phyloP scores from a whole-genome alignment of 2,329 filamentous ascomycete species.

The Sclerotinia trifoliorum region DNA sequence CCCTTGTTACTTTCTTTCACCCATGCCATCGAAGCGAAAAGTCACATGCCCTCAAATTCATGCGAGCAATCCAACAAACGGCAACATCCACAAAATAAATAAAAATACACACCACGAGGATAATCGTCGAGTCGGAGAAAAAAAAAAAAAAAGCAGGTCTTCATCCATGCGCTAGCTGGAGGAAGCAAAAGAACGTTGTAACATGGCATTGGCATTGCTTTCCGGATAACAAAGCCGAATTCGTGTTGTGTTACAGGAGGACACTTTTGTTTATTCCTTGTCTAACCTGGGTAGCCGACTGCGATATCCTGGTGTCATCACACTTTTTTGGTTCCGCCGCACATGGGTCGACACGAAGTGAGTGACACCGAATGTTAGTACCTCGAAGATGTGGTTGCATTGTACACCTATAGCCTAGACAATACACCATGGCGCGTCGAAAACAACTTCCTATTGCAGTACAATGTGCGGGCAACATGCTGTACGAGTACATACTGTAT shows the following conservation, averaged over 20 bases:
- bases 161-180: neutral
- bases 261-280: neutral
- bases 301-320: neutral
- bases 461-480: neutral
- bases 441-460: neutral
- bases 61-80: neutral
- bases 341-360: neutral
- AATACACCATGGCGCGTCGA: neutral
- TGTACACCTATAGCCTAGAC: neutral
- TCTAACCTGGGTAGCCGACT: neutral
- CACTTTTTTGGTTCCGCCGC: neutral
- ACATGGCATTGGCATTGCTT: neutral
- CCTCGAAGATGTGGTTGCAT: neutral
- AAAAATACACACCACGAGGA: neutral
- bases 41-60: constrained; percentile 9
- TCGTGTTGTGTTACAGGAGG: neutral
- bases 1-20: neutral
- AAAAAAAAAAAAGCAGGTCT: neutral
- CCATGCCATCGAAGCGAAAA: neutral
- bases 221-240: constrained; percentile 7
- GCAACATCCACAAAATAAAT: neutral
- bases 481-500: neutral
- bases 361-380: neutral
- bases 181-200: constrained; percentile 4
- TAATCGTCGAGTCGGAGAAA: neutral